These are phyloP conservation scores for Mortierella sp. DNA, from an alignment of 371 early-diverging fungal species.

Conservation along the genomic window DNA sequence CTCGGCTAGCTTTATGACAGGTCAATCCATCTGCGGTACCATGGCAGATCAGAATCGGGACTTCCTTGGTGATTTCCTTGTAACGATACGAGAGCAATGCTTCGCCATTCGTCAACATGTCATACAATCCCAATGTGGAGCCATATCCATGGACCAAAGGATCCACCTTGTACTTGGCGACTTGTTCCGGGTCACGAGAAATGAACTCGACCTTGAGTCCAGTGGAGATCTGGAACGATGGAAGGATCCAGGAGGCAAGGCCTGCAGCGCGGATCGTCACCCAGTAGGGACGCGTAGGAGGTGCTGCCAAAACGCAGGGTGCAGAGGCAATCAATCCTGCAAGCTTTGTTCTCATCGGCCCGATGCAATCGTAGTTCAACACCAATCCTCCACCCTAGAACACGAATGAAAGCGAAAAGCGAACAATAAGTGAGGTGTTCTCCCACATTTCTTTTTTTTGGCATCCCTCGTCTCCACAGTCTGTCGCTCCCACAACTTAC, in stretches of 20 bases:
- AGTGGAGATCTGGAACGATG: slow-evolving; percentile 58
- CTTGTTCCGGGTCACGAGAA: slow-evolving; percentile 60
- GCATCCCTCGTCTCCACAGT: not conserved
- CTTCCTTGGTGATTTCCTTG: slow-evolving; percentile 20
- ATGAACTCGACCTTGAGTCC: slow-evolving; percentile 57
- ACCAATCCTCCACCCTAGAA: slow-evolving; percentile 67
- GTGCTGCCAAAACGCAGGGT: slow-evolving; percentile 33
- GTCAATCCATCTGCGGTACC: slow-evolving; percentile 64
- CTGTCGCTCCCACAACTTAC: slow-evolving; percentile 50
- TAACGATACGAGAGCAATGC: slow-evolving; percentile 29
- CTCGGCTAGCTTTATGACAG: slow-evolving; percentile 44
- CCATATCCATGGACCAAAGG: slow-evolving; percentile 62
- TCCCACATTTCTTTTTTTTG: not conserved
- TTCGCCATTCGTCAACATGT: slow-evolving; percentile 51
- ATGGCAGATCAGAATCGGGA: slow-evolving; percentile 46
- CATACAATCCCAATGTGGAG: slow-evolving; percentile 34
- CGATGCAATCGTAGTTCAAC: slow-evolving; percentile 62
- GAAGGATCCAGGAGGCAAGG: slow-evolving; percentile 56
- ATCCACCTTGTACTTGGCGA: slow-evolving; percentile 61
- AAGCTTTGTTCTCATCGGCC: slow-evolving; percentile 54
- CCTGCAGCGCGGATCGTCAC: slow-evolving; percentile 27
- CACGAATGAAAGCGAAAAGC: not conserved
- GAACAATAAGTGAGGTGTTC: no score
- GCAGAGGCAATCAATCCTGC: slow-evolving; percentile 63
- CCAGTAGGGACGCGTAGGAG: slow-evolving; percentile 17